Evolutionary conservation across 2,329 filamentous ascomycete genomes (phyloP).

Genomic region (Elsinoe ampelina): DNA sequence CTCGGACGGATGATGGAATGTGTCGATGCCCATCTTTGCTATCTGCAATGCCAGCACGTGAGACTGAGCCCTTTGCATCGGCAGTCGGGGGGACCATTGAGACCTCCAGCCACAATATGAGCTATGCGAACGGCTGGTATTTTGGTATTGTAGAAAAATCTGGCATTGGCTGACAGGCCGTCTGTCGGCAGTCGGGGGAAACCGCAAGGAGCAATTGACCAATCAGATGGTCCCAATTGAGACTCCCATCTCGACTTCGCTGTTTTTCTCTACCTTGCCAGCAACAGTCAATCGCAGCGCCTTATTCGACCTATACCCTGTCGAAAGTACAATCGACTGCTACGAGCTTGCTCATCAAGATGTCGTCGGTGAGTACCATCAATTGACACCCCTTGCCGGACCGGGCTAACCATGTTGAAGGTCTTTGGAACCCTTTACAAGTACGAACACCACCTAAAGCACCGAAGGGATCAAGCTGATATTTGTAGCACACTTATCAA

Average conservation of each 20-base stretch:
- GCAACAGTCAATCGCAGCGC: background rate
- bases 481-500: constrained; percentile 65
- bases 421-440: constrained; percentile 46
- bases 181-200: background rate
- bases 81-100: background rate
- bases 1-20: constrained; percentile 76
- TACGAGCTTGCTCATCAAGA: constrained; percentile 32
- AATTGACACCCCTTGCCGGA: background rate
- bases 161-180: too few relatives aligned
- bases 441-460: constrained; percentile 27
- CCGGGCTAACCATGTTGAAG: constrained; percentile 27
- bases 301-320: constrained; percentile 15
- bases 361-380: constrained; percentile 45
- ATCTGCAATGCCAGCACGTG: constrained; percentile 55
- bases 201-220: constrained; percentile 15
- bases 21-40: constrained; percentile 68
- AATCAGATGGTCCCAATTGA: constrained; percentile 12
- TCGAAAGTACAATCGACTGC: background rate
- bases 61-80: constrained; percentile 57
- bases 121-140: background rate
- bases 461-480: background rate
- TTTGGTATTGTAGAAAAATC: too few relatives aligned
- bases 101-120: background rate
- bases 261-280: background rate
- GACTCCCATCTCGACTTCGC: constrained; percentile 22